These are phyloP conservation scores for Calonectria crousiana DNA, from an alignment of 2,329 filamentous ascomycete species.

Conservation along the genomic window DNA sequence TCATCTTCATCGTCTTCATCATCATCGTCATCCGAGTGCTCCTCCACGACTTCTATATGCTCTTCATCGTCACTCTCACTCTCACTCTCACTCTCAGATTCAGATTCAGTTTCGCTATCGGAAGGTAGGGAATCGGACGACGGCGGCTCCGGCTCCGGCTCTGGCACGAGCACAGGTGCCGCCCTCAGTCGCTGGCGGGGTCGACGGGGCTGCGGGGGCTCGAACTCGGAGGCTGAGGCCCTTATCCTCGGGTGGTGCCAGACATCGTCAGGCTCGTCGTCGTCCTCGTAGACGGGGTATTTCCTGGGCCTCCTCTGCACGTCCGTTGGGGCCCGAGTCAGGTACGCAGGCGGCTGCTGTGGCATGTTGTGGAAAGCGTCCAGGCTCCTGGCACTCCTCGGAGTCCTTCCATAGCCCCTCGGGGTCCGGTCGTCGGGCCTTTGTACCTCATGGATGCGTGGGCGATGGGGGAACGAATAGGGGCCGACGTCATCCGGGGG, in stretches of 20 bases:
- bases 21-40: constrained; percentile 5
- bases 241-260: neutral
- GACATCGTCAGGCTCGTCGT: constrained; percentile 31
- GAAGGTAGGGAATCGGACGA: constrained; percentile 18
- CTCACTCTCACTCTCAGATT: constrained; percentile 16
- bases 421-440: constrained; percentile 47
- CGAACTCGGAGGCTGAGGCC: constrained; percentile 8
- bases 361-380: constrained; percentile 47
- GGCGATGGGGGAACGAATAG: constrained; percentile 46
- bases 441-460: constrained; percentile 47
- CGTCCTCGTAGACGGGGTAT: constrained; percentile 45
- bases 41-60: constrained; percentile 42
- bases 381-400: constrained; percentile 41
- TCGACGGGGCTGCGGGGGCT: constrained; percentile 10
- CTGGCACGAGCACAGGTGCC: neutral
- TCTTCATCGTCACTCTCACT: constrained; percentile 30
- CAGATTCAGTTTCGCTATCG: constrained; percentile 12
- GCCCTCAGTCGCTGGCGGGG: neutral
- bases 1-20: constrained; percentile 11
- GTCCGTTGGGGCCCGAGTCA: constrained; percentile 46
- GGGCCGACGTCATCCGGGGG: constrained; percentile 41
- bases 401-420: constrained; percentile 38
- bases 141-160: constrained; percentile 1
- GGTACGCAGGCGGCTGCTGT: constrained; percentile 40
- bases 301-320: constrained; percentile 44